A percentile compares a stretch with the other conserved stretches of the same genome.
phyloP scores from a whole-genome alignment of 441 rosid species.

The Corymbia calophylla region DNA sequence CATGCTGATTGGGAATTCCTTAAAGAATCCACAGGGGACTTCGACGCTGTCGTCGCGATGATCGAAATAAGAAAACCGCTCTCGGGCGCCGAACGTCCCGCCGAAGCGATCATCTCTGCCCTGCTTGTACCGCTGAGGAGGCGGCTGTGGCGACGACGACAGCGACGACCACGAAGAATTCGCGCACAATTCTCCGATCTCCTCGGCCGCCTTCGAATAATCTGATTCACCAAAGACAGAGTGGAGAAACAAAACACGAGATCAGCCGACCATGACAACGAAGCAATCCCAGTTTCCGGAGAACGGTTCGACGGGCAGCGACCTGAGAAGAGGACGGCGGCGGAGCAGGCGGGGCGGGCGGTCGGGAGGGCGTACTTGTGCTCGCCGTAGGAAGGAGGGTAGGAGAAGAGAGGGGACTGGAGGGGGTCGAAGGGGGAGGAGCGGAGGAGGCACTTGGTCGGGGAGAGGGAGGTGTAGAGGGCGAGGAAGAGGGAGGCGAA shows the following conservation, averaged over 20 bases:
- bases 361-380: constrained; percentile 79
- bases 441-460: constrained; percentile 60
- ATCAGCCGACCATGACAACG: neutral
- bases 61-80: constrained; percentile 57
- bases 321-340: constrained; percentile 73
- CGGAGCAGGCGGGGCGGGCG: constrained; percentile 60
- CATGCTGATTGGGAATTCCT: constrained; percentile 45
- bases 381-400: constrained; percentile 70
- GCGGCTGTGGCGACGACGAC: neutral
- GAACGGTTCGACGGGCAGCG: neutral
- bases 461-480: constrained; percentile 41
- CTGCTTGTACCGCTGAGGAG: constrained; percentile 41
- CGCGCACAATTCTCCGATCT: constrained; percentile 39
- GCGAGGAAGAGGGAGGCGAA: constrained; percentile 43
- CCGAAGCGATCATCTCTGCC: constrained; percentile 47
- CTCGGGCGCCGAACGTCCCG: constrained; percentile 42
- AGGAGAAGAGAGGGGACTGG: constrained; percentile 57
- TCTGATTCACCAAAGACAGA: constrained; percentile 21
- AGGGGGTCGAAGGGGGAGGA: constrained; percentile 83
- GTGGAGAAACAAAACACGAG: neutral
- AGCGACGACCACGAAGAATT: constrained; percentile 17
- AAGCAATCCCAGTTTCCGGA: neutral
- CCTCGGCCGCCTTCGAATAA: constrained; percentile 48
- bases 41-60: constrained; percentile 24
- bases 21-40: constrained; percentile 83